A percentile compares a stretch with the other conserved stretches of the same genome.
Evolutionary conservation across 495 filamentous ascomycete genomes (phyloP).

Genomic region (Neurospora sp.): DNA sequence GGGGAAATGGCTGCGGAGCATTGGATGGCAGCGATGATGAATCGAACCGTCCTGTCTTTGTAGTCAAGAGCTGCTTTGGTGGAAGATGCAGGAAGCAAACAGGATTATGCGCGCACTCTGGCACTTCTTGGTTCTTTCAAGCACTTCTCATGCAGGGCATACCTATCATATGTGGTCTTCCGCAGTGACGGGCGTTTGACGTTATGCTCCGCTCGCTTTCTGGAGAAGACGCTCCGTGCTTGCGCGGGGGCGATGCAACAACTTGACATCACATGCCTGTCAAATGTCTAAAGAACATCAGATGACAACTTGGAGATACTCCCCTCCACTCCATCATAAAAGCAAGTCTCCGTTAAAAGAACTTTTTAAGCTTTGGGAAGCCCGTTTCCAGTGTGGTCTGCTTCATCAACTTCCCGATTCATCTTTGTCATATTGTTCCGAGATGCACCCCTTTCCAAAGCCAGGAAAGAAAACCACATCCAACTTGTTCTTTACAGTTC

Average conservation of each 20-base stretch:
- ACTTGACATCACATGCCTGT: not conserved
- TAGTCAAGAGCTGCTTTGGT: not conserved
- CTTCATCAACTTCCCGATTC: not conserved
- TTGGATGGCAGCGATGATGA: not conserved
- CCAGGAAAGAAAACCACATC: not conserved
- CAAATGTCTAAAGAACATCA: not conserved
- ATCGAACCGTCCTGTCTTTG: not conserved
- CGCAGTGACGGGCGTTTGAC: not conserved
- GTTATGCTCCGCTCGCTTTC: not conserved
- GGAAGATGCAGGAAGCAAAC: not conserved
- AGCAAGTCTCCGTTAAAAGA: not conserved
- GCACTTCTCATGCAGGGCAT: not conserved
- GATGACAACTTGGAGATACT: not conserved
- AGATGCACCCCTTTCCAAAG: not conserved
- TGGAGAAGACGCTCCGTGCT: not conserved
- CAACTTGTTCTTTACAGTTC: not conserved
- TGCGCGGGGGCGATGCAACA: not conserved
- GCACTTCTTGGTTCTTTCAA: not conserved
- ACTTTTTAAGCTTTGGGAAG: not conserved
- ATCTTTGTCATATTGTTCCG: not conserved
- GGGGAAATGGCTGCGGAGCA: not conserved
- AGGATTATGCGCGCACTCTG: not conserved
- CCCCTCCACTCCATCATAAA: not conserved
- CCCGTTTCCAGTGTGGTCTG: not conserved
- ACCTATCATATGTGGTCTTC: not conserved